These are phyloP conservation scores for Dactylonectria macrodidyma DNA, from an alignment of 2,329 filamentous ascomycete genomes.

Conservation along the genomic window DNA sequence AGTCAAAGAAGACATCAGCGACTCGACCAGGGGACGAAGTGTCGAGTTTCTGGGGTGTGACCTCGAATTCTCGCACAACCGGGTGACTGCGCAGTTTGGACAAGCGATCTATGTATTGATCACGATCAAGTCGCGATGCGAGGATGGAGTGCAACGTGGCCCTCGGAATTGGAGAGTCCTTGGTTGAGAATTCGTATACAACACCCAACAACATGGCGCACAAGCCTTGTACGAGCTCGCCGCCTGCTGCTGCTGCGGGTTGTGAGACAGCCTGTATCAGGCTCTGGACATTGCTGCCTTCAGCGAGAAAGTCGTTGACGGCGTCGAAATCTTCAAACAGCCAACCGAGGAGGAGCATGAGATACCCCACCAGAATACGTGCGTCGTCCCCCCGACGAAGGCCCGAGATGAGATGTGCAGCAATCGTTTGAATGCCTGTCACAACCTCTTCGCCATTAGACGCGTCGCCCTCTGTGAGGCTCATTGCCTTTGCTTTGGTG, in stretches of 20 bases:
- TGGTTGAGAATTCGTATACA: conserved; percentile 97
- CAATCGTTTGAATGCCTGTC: conserved; percentile 90
- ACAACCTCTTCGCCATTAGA: conserved; percentile 94
- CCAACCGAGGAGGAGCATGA: conserved; percentile 92
- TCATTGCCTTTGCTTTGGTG: conserved; percentile 85
- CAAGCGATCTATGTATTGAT: conserved; percentile 88
- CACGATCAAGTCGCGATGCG: conserved; percentile 82
- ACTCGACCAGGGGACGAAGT: conserved; percentile 64
- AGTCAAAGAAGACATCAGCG: conserved; percentile 89
- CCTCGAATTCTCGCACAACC: conserved; percentile 89
- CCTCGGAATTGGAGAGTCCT: conserved; percentile 92
- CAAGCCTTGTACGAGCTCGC: conserved; percentile 82
- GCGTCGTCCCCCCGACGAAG: conserved; percentile 84
- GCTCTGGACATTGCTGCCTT: conserved; percentile 93
- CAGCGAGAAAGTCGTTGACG: conserved; percentile 92
- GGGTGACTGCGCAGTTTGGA: conserved; percentile 83
- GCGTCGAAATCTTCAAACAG: conserved; percentile 93
- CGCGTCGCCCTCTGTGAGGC: conserved; percentile 89
- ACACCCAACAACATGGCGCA: conserved; percentile 89
- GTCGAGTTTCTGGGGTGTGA: conserved; percentile 79
- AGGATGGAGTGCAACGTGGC: conserved; percentile 86
- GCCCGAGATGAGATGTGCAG: conserved; percentile 87
- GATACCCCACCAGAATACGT: conserved; percentile 84
- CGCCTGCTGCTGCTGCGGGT: conserved; percentile 69
- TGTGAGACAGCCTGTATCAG: conserved; percentile 81